A percentile compares a stretch with the other conserved stretches of the same genome.
Conservation (phyloP, 106 monocot genomes). For the Acorus calamus region DNA sequence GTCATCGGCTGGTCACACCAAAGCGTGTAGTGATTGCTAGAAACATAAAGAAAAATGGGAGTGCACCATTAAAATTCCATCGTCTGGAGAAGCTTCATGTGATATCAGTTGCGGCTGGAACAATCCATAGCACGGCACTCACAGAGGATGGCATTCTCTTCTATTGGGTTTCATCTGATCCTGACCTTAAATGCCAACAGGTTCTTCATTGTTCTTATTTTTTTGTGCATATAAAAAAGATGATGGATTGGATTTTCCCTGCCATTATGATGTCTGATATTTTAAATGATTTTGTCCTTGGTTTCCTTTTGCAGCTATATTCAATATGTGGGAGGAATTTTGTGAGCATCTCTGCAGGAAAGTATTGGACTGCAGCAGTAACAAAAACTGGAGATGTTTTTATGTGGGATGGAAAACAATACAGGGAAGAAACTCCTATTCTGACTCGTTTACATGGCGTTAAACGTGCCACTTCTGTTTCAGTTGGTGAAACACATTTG, state of each 20-base stretch:
- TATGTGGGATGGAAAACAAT: constrained; percentile 88
- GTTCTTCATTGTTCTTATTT: constrained; percentile 18
- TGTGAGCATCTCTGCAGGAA: constrained; percentile 82
- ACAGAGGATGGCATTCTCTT: constrained; percentile 87
- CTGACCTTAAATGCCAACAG: constrained; percentile 87
- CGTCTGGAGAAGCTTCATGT: constrained; percentile 70
- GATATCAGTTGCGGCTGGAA: constrained; percentile 70
- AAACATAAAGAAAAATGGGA: constrained; percentile 65
- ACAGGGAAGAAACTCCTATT: constrained; percentile 40
- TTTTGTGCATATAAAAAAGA: neutral
- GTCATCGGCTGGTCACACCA: constrained; percentile 89
- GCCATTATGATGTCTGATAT: neutral
- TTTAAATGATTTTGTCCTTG: neutral
- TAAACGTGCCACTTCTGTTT: constrained; percentile 75
- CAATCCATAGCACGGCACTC: constrained; percentile 65
- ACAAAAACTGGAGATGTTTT: constrained; percentile 80
- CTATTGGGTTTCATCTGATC: constrained; percentile 92
- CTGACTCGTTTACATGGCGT: constrained; percentile 72
- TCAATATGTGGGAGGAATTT: constrained; percentile 57
- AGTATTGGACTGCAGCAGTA: constrained; percentile 86
- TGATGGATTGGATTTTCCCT: neutral
- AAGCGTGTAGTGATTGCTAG: constrained; percentile 70
- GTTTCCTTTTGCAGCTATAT: constrained; percentile 38
- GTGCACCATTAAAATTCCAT: constrained; percentile 68
- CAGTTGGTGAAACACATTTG: constrained; percentile 95